These are phyloP conservation scores for Gloeophyllum trabeum DNA, from an alignment of 768 basidiomycete species.

Conservation along the genomic window DNA sequence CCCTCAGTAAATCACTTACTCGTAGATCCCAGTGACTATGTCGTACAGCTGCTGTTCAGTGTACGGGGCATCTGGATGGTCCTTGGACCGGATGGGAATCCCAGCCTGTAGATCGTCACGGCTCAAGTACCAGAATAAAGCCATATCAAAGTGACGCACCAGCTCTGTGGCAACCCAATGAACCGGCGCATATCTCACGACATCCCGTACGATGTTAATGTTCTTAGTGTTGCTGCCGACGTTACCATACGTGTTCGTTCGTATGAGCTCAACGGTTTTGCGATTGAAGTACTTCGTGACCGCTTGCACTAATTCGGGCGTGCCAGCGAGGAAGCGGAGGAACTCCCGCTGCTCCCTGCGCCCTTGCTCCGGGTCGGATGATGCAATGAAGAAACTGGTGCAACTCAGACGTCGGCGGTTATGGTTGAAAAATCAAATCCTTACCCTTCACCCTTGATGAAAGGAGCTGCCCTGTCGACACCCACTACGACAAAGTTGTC, in stretches of 20 bases:
- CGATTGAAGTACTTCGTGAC: constrained; percentile 55
- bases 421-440: constrained; percentile 4
- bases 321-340: constrained; percentile 31
- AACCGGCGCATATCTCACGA: constrained; percentile 53
- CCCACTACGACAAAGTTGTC: constrained; percentile 38
- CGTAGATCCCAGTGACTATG: constrained; percentile 61
- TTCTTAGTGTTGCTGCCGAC: constrained; percentile 39
- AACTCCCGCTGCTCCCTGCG: constrained; percentile 38
- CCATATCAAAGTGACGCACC: constrained; percentile 40
- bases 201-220: constrained; percentile 61
- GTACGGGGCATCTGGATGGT: constrained; percentile 42
- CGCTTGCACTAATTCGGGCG: constrained; percentile 34
- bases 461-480: constrained; percentile 32
- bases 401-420: neutral
- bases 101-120: constrained; percentile 51
- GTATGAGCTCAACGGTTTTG: constrained; percentile 49
- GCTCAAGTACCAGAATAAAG: too few species aligned
- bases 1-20: constrained; percentile 35
- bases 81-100: constrained; percentile 52
- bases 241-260: constrained; percentile 38
- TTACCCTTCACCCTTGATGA: constrained; percentile 54
- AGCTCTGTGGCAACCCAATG: constrained; percentile 62
- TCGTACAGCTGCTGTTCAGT: constrained; percentile 50
- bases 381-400: constrained; percentile 54
- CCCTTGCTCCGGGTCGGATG: constrained; percentile 22